Evolutionary conservation across 495 filamentous ascomycete genomes (phyloP).

Genomic region (Tuber magnatum): DNA sequence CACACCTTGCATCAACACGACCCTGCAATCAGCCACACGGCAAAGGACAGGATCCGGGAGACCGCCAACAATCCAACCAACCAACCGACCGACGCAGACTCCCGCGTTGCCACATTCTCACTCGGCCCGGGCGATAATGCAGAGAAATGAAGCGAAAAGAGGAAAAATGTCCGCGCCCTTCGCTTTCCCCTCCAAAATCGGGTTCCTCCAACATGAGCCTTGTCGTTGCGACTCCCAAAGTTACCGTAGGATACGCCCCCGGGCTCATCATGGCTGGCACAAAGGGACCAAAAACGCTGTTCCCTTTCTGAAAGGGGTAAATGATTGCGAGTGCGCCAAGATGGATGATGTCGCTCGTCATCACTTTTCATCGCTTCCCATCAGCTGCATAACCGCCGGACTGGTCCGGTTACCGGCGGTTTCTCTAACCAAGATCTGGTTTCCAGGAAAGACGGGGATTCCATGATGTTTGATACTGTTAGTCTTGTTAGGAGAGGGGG

Average conservation of each 20-base stretch:
- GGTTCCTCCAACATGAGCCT: neutral
- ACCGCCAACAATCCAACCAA: neutral
- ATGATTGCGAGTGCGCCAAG: neutral
- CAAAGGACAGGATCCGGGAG: neutral
- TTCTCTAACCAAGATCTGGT: neutral
- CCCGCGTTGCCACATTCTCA: neutral
- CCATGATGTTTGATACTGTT: neutral
- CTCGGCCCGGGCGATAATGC: neutral
- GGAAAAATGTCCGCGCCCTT: neutral
- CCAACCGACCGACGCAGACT: neutral
- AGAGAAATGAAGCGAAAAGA: neutral
- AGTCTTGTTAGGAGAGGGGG: too few relatives aligned
- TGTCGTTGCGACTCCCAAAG: neutral
- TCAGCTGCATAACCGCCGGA: neutral
- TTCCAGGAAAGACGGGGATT: neutral
- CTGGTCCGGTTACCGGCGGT: neutral
- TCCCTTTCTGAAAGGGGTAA: neutral
- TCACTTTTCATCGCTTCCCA: neutral
- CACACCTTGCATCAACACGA: neutral
- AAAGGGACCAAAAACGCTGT: neutral
- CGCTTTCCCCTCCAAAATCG: neutral
- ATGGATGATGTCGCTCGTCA: neutral
- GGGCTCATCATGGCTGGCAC: neutral
- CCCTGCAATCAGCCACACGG: neutral
- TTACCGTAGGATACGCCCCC: neutral